Evolutionary conservation across 805 yeast species (phyloP).

Genomic region (Suhomyces tanzawaensis): DNA sequence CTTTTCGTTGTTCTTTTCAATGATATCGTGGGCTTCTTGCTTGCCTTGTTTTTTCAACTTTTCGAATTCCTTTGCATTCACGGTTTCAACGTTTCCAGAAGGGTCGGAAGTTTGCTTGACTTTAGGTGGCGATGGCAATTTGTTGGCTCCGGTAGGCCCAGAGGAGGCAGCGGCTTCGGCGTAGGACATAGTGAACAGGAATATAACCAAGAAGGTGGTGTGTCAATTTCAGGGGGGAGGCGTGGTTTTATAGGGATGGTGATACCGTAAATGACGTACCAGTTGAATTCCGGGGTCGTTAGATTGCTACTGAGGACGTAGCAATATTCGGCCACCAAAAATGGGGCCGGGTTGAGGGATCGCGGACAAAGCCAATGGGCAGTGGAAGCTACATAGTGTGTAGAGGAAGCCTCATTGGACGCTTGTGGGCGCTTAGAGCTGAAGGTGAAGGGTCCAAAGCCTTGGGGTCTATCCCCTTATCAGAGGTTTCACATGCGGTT

Average conservation of each 20-base stretch:
- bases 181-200: too few species aligned
- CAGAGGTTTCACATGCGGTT: too few species aligned
- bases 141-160: constrained; percentile 33
- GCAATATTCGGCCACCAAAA: too few species aligned
- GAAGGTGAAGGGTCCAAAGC: too few species aligned
- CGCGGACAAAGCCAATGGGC: too few species aligned
- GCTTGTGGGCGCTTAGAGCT: too few species aligned
- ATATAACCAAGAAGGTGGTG: too few species aligned
- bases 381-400: too few species aligned
- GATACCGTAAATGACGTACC: constrained; percentile 1
- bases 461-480: too few species aligned
- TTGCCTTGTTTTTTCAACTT: constrained; percentile 21
- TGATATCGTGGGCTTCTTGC: constrained; percentile 18
- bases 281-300: not conserved
- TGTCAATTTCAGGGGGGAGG: constrained; percentile 3
- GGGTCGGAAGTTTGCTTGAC: constrained; percentile 22
- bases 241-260: constrained; percentile 1
- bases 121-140: constrained; percentile 29
- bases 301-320: not conserved
- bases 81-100: constrained; percentile 22
- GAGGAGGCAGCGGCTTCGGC: constrained; percentile 44
- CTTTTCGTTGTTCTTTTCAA: constrained; percentile 17
- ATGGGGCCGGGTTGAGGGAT: too few species aligned
- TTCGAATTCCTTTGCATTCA: constrained; percentile 20
- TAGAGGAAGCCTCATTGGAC: too few species aligned